A percentile compares a stretch with the other conserved stretches of the same genome.
Conservation (phyloP, 805 yeast genomes). For the Metschnikowia chrysomelidarum region DNA sequence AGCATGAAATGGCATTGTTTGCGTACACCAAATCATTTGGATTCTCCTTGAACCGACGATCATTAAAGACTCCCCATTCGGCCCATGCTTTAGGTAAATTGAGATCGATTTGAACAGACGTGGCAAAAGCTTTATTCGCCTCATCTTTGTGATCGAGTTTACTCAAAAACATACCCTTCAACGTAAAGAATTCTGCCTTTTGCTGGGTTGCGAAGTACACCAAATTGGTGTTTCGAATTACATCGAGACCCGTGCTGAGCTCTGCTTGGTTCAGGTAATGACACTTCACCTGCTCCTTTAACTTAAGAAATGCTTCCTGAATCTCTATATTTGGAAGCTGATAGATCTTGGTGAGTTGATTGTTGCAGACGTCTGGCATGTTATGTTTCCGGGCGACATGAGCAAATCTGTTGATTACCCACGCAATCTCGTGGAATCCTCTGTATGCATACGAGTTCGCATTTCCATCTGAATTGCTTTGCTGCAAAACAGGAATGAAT, state of each 20-base stretch:
- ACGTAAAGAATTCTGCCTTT: constrained; percentile 95
- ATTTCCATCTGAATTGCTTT: constrained; percentile 59
- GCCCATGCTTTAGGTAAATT: constrained; percentile 99
- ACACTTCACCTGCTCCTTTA: constrained; percentile 96
- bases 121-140: constrained; percentile 96
- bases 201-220: constrained; percentile 97
- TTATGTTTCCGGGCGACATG: constrained; percentile 97
- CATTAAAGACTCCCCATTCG: constrained; percentile 98
- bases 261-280: constrained; percentile 92
- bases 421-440: constrained; percentile 98
- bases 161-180: constrained; percentile 97
- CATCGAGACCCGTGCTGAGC: constrained; percentile 92
- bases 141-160: constrained; percentile 88
- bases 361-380: constrained; percentile 95
- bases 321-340: constrained; percentile 96
- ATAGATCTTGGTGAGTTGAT: constrained; percentile 88
- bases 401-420: constrained; percentile 97
- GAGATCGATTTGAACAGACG: constrained; percentile 94
- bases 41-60: constrained; percentile 78
- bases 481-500: constrained; percentile 80
- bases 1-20: constrained; percentile 91
- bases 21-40: constrained; percentile 82
- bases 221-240: constrained; percentile 91
- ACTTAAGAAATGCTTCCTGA: constrained; percentile 93
- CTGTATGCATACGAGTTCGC: constrained; percentile 93